Evolutionary conservation across 139 green algal species (phyloP).

Genomic region (Chlamydomonas urium): DNA sequence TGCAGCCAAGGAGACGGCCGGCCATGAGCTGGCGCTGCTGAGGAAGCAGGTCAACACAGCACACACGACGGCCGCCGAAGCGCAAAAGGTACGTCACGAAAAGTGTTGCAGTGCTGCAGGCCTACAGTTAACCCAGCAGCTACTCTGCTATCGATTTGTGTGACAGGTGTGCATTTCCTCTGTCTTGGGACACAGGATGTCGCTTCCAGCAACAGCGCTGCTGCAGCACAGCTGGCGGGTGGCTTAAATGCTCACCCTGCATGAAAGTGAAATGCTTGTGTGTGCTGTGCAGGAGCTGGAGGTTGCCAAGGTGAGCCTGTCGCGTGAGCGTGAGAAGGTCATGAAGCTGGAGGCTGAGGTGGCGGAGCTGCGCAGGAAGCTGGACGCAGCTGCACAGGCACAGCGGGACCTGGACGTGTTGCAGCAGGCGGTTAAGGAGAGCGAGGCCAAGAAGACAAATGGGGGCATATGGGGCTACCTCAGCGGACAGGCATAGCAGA

Average conservation of each 20-base stretch:
- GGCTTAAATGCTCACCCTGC: neutral
- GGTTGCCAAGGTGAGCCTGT: slow-evolving; percentile 3
- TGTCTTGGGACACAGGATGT: too few species aligned
- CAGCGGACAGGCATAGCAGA: slow-evolving; percentile 4
- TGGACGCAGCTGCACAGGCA: neutral
- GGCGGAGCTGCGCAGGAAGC: slow-evolving; percentile 14
- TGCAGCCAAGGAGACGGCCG: slow-evolving; percentile 59
- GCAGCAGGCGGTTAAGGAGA: slow-evolving; percentile 3
- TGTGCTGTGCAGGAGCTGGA: neutral
- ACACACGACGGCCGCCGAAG: slow-evolving; percentile 39
- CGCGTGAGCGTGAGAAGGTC: neutral
- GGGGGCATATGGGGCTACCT: slow-evolving; percentile 1
- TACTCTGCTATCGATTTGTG: too few species aligned
- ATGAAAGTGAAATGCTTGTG: neutral
- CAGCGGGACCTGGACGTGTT: slow-evolving; percentile 2
- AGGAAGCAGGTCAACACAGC: slow-evolving; percentile 57
- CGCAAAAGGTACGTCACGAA: slow-evolving; percentile 51
- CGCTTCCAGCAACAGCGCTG: too few species aligned
- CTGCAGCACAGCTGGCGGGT: too few species aligned
- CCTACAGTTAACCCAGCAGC: too few species aligned
- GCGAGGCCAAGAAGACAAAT: neutral
- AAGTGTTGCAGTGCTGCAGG: too few species aligned
- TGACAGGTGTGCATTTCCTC: too few species aligned
- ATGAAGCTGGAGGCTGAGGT: slow-evolving; percentile 19
- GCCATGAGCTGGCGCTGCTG: slow-evolving; percentile 68